Evolutionary conservation across 352 stramenopile species (phyloP).

Genomic region (Globisporangium spiculum): DNA sequence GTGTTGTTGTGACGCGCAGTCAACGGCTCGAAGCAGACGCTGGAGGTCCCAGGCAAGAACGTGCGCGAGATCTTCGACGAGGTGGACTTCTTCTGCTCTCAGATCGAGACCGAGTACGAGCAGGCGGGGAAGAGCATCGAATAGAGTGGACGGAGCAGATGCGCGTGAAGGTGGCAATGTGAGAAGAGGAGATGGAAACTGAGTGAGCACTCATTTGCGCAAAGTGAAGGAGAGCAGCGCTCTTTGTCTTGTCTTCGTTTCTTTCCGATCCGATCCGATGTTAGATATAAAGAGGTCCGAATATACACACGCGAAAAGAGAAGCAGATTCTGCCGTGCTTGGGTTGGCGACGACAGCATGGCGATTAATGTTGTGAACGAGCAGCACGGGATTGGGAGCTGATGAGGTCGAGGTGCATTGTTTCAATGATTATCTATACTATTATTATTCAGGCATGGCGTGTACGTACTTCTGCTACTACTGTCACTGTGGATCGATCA

Average conservation of each 20-base stretch:
- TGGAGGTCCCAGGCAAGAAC: conserved; percentile 71
- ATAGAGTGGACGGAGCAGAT: conserved; percentile 25
- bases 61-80: conserved; percentile 85
- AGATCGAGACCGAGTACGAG: conserved; percentile 88
- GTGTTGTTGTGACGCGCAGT: conserved; percentile 32
- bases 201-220: background rate
- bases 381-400: background rate
- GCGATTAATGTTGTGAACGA: background rate
- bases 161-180: background rate
- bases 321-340: background rate
- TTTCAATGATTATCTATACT: background rate
- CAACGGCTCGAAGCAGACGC: conserved; percentile 68
- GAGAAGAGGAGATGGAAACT: background rate
- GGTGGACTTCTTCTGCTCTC: conserved; percentile 79
- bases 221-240: background rate
- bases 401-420: background rate
- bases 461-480: background rate
- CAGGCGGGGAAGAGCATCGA: conserved; percentile 80
- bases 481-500: conserved; percentile 45
- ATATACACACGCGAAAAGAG: background rate
- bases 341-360: background rate
- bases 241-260: background rate
- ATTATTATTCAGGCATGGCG: background rate
- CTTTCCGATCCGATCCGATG: background rate
- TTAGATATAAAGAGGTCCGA: conserved; percentile 11